phyloP scores from a whole-genome alignment of 2,329 filamentous ascomycete genomes.

The Fusarium setosum region DNA sequence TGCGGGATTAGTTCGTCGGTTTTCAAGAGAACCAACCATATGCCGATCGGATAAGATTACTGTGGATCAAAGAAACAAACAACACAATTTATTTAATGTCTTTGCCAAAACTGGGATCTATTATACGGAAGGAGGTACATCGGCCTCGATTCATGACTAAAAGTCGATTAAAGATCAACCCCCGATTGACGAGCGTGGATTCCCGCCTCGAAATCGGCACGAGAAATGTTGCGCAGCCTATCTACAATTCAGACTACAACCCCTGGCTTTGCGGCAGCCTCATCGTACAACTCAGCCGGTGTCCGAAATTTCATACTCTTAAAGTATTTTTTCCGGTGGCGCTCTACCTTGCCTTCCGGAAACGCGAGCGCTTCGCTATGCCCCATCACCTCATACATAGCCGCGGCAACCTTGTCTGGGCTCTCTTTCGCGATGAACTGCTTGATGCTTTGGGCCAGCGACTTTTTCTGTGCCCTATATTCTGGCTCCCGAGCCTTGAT shows the following conservation, averaged over 20 bases:
- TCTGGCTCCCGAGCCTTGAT: not conserved
- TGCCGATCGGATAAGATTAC: too few species aligned
- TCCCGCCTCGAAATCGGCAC: too few species aligned
- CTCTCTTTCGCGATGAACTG: not conserved
- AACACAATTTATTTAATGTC: too few species aligned
- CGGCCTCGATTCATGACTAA: too few species aligned
- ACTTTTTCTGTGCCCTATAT: not conserved
- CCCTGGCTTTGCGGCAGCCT: not conserved
- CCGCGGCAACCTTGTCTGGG: not conserved
- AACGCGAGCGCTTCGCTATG: not conserved
- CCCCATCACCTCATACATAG: not conserved
- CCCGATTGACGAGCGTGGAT: too few species aligned
- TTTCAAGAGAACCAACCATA: too few species aligned
- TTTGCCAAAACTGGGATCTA: too few species aligned
- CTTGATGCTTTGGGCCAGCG: not conserved
- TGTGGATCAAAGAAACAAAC: too few species aligned
- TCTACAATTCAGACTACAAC: not conserved
- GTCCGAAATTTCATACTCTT: not conserved
- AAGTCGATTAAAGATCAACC: too few species aligned
- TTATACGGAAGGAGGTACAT: too few species aligned
- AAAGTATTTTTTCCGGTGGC: not conserved
- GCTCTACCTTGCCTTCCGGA: not conserved
- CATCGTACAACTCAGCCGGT: not conserved
- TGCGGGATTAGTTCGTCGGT: too few species aligned
- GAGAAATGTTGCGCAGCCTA: too few species aligned